Evolutionary conservation across 257 asterid species (phyloP), one percentile per base, ranked within the genome.

Genomic region (Nicotiana attenuata): DNA sequence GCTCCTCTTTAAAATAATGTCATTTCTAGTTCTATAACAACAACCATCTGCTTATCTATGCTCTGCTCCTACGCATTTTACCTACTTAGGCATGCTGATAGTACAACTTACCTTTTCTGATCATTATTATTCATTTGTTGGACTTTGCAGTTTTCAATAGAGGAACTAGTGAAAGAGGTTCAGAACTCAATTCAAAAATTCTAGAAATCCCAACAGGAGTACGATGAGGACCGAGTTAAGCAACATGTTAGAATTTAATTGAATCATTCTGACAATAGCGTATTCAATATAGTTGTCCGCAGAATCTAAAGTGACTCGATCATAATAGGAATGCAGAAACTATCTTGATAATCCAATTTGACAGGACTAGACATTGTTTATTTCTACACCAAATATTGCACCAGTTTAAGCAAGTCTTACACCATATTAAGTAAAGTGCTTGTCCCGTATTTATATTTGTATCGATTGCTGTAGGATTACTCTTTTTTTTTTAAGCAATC

Each of bases 131-230:
- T 69, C 80, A 65, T 65, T 60, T 33, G 8, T 82, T 78, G 86
- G 56, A 22, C 52, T 63, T 57, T 82, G 78, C 93, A 95, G 99
- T 83, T 92, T 76, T 81, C 88, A 50, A 92, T 97, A 9, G 98
- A 94, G n/a, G 97, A 96, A 83, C 85, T 94, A 50, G 93, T 93
- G 52, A n/a, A n/a, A n/a, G n/a, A n/a, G n/a, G n/a, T n/a, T n/a
- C n/a, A n/a, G n/a, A n/a, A n/a, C n/a, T n/a, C n/a, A n/a, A n/a
- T n/a, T n/a, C n/a, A n/a, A n/a, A n/a, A n/a, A n/a, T n/a, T n/a
- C n/a, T n/a, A n/a, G n/a, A n/a, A n/a, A n/a, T n/a, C n/a, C n/a
- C n/a, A n/a, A n/a, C n/a, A n/a, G n/a, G n/a, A n/a, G n/a, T n/a
- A n/a, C n/a, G n/a, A n/a, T n/a, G n/a, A n/a, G n/a, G n/a, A n/a